Conservation (phyloP, 352 stramenopile genomes). For the Elongisporangium senticosum region DNA sequence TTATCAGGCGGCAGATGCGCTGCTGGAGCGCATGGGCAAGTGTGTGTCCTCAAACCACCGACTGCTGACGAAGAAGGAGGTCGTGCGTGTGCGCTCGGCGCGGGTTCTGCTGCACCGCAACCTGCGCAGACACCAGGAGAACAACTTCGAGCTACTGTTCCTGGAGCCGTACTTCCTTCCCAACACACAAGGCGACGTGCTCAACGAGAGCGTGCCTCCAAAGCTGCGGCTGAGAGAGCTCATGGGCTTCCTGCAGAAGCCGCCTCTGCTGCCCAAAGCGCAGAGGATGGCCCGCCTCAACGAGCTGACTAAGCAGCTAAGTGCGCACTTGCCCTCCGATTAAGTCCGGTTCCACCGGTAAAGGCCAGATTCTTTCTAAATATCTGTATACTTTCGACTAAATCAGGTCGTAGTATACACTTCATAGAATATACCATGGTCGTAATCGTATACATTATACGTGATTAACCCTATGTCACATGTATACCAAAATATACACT, state of each 20-base stretch:
- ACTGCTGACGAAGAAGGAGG: conserved; percentile 42
- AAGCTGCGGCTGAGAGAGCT: conserved; percentile 42
- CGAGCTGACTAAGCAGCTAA: conserved; percentile 23
- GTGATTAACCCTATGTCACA: too few species aligned
- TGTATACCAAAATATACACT: not conserved
- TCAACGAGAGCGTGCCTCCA: conserved; percentile 28
- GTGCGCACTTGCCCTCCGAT: not conserved
- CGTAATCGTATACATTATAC: too few species aligned
- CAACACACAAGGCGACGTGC: conserved; percentile 23
- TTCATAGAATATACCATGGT: too few species aligned
- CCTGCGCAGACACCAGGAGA: conserved; percentile 39
- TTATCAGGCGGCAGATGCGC: conserved; percentile 41
- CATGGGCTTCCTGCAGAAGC: conserved; percentile 34
- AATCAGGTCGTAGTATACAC: too few species aligned
- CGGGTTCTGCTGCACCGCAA: conserved; percentile 62
- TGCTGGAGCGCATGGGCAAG: conserved; percentile 53
- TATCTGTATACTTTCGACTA: not conserved
- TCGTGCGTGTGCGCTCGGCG: conserved; percentile 37
- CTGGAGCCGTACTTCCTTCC: conserved; percentile 56
- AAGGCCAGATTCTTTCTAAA: too few species aligned
- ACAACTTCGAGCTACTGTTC: conserved; percentile 47
- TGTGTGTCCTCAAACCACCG: conserved; percentile 30
- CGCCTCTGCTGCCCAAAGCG: conserved; percentile 3
- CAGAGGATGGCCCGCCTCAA: conserved; percentile 20
- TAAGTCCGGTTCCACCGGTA: not conserved